Evolutionary conservation across 2,329 filamentous ascomycete genomes (phyloP), one percentile per base, ranked within the genome.

Genomic region (Colletotrichum australisinense): DNA sequence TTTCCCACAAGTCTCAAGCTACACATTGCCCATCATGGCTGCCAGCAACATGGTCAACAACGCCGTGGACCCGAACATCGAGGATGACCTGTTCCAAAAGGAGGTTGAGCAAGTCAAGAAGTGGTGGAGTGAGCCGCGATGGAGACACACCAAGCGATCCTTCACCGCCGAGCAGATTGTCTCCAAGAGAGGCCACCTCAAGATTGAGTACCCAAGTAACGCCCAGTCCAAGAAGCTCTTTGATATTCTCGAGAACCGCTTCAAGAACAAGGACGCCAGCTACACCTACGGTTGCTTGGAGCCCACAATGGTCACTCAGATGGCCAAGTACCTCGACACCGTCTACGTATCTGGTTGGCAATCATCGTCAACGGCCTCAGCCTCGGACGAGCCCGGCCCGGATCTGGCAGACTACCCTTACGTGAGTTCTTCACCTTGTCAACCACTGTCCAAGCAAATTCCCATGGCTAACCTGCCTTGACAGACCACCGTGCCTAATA

Each of bases 341-440:
- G 94, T 99, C 82, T 99, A 99, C 83, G 97, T 99, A 75, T 98
- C 97, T 67, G 97, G 97, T 76, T 99, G 97, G 97, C 97, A 99
- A 86, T 98, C 94, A 76, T 98, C 96, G 1, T 98, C 95, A 28
- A 99, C 97, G 8, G 97, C 97, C 63, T 98, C 96, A 3, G 91
- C 95, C 1, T 96, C 95, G 7, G 95, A 99, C 79, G 97, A 99
- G 87, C 97, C 97, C 30, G 97, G 96, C 52, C 97, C 97, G 62
- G 97, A 99, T 92, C 90, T 99, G 84, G 97, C 97, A 76, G 97
- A 99, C 84, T 99, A 99, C 85, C 96, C 97, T 74, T 95, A 95
- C 84, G 93, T 95, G 80, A 84, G 91, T 84, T 24, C 38, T 26
- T 22, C 19, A 16, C 24, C 57, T 19, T 56, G 14, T 35, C 28